Conservation (phyloP, 768 basidiomycete genomes). For the Phanerochaete carnosa region DNA sequence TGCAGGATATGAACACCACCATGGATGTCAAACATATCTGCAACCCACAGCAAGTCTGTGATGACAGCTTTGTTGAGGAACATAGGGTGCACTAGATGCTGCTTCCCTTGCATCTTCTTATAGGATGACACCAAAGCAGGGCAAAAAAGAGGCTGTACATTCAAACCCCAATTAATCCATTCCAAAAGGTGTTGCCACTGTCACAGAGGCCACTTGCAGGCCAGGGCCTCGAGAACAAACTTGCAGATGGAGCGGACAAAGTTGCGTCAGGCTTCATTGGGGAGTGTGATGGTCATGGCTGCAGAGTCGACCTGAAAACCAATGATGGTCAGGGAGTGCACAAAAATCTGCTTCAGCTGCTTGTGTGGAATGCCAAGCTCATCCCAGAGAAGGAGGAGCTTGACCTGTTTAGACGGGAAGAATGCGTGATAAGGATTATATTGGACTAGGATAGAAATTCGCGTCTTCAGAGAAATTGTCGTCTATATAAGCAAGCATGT, state of each 20-base stretch:
- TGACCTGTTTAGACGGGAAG: conserved; percentile 30
- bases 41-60: conserved; percentile 32
- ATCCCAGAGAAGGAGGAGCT: conserved; percentile 38
- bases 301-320: conserved; percentile 36
- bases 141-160: conserved; percentile 30
- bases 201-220: background rate
- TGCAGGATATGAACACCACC: conserved; percentile 19
- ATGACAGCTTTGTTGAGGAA: conserved; percentile 27
- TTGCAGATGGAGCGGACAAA: conserved; percentile 3
- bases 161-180: conserved; percentile 38
- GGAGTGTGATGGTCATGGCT: conserved; percentile 27
- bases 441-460: conserved; percentile 13
- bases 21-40: conserved; percentile 16
- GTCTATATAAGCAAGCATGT: conserved; percentile 35
- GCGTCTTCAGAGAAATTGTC: conserved; percentile 28
- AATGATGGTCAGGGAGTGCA: conserved; percentile 30
- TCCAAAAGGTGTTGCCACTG: conserved; percentile 25
- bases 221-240: conserved; percentile 6
- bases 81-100: conserved; percentile 7
- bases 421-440: conserved; percentile 29
- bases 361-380: conserved; percentile 37
- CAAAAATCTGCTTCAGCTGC: conserved; percentile 35
- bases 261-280: background rate
- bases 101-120: conserved; percentile 29
- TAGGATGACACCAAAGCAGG: conserved; percentile 30